Percentiles rank a stretch among this genome's conserved stretches.
Evolutionary conservation across 1,284 basidiomycete species (phyloP).

Genomic region (Cutaneotrichosporon sp.): DNA sequence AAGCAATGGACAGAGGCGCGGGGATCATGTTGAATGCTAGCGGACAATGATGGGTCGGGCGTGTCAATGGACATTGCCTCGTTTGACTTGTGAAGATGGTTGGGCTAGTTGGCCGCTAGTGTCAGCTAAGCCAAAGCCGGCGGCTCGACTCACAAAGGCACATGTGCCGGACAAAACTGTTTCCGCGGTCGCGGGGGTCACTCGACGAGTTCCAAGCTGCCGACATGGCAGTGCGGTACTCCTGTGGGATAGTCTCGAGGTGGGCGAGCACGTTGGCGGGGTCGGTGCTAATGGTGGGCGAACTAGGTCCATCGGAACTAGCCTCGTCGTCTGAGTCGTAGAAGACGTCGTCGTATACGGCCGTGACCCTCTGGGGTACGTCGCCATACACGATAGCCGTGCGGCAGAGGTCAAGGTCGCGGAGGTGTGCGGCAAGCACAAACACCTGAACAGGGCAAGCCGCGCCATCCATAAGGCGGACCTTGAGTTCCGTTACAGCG

Average conservation of each 20-base stretch:
- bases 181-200: slow-evolving; percentile 14
- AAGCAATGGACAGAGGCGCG: slow-evolving; percentile 1
- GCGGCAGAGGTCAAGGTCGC: slow-evolving; percentile 23
- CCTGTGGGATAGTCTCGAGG: not conserved
- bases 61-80: not conserved
- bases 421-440: slow-evolving; percentile 19
- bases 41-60: not conserved
- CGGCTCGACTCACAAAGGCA: not conserved
- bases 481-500: slow-evolving; percentile 16
- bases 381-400: slow-evolving; percentile 24
- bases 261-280: not conserved
- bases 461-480: slow-evolving; percentile 18
- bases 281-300: not conserved
- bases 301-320: not conserved
- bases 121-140: not conserved
- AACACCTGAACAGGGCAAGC: slow-evolving; percentile 21
- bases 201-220: slow-evolving; percentile 4
- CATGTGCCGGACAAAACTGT: slow-evolving; percentile 19
- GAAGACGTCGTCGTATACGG: not conserved
- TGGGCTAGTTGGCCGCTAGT: not conserved
- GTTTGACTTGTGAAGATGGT: not conserved
- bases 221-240: slow-evolving; percentile 11
- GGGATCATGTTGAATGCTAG: not conserved
- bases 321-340: slow-evolving; percentile 3
- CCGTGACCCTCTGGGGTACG: not conserved